Base-by-base conservation (phyloP, 176 grass and related monocot species). In the Canna indica region DNA sequence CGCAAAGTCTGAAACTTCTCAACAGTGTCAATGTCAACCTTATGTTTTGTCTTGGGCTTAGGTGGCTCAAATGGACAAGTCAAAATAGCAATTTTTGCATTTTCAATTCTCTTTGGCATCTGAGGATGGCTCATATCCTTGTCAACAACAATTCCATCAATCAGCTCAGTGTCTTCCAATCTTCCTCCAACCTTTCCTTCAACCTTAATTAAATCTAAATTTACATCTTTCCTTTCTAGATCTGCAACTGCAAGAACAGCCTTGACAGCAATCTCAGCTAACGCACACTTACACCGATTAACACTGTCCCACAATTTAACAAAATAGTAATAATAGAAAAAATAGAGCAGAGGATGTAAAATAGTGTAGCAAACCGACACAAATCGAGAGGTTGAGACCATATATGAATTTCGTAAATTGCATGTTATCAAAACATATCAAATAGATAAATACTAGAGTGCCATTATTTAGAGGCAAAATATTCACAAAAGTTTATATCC, bases 31-130 rank as follows among this genome's bases (percentile, higher is more conserved):
- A 99, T 99, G 80, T 93, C 94, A 71, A 99, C 82, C 94, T 99
- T 93, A 93, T 99, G 94, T 82, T 99, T 99, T n/a, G 94, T 99
- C 84, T 93, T 99, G 25, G 94, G 94, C 73, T 99, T 99, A 17
- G 86, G 94, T 59, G 94, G 94, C 84, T 99, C 94, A 75, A 99
- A 99, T 64, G 89, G 94, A 75, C 94, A 99, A 3, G 94, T 99
- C 11, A 99, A 61, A 42, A 99, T 99, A 47, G 94, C 94, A 38
- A 99, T 93, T 46, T 93, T 92, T 28, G 84, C 94, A 84, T 93
- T 78, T 74, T 93, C 84, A 74, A 99, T 99, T 78, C 82, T 86
- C 77, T 99, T 99, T 24, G 94, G 94, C 94, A 99, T 99, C 78
- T 99, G 94, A 15, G 94, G 89, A 56, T 99, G 94, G 70, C 94